These are phyloP conservation scores for Schoenoplectus tabernaemontani DNA, from an alignment of 202 grass and related monocot species.

Conservation along the genomic window DNA sequence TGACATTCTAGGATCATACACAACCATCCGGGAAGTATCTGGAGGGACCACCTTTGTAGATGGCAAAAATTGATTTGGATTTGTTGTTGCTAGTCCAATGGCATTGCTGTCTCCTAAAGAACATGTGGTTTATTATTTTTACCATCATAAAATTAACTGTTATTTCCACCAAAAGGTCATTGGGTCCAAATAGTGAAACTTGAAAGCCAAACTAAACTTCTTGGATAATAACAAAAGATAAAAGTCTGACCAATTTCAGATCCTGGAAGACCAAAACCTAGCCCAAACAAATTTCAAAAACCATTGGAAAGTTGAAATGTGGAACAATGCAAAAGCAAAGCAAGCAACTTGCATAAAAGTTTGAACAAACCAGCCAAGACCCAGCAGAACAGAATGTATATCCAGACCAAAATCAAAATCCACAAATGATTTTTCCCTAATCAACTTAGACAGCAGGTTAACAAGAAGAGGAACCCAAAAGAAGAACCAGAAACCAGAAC, in stretches of 20 bases:
- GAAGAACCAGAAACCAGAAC: not conserved
- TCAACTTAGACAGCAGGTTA: not conserved
- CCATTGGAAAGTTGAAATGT: not conserved
- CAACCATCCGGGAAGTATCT: conserved; percentile 78
- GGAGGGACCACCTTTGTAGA: conserved; percentile 63
- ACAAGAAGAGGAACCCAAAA: not conserved
- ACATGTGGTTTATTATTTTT: not conserved
- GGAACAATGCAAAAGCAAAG: not conserved
- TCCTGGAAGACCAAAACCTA: not conserved
- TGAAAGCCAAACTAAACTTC: not conserved
- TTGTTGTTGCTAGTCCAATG: conserved; percentile 36
- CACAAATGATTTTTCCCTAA: not conserved
- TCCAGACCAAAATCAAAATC: not conserved
- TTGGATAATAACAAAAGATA: not conserved
- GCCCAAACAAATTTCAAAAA: not conserved
- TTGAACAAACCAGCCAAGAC: not conserved
- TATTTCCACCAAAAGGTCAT: not conserved
- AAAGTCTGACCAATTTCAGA: not conserved
- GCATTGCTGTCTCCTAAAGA: conserved; percentile 37
- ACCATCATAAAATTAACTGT: not conserved
- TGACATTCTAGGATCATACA: conserved; percentile 86
- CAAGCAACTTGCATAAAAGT: not conserved
- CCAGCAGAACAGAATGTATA: not conserved
- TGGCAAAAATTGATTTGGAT: conserved; percentile 27
- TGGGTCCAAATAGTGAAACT: not conserved